A percentile compares a stretch with the other conserved stretches of the same genome.
Evolutionary conservation across 257 asterid genomes (phyloP).

Genomic region (Forsythia viridissima): DNA sequence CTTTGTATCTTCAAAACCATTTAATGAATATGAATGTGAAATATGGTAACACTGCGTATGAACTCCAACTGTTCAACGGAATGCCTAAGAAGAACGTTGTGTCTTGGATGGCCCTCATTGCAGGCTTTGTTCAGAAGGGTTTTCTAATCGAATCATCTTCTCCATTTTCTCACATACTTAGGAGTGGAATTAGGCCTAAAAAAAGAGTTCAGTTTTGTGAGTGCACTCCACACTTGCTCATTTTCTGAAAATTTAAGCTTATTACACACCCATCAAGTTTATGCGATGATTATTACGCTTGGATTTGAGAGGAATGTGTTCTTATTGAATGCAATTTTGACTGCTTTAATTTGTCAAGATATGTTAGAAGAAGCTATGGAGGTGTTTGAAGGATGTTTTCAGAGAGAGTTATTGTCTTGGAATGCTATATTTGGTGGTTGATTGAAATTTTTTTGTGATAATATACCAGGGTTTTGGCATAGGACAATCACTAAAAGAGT

Average conservation of each 20-base stretch:
- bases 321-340: constrained; percentile 55
- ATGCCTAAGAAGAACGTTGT: constrained; percentile 66
- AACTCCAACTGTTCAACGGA: constrained; percentile 60
- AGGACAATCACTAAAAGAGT: constrained; percentile 58
- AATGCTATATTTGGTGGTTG: constrained; percentile 66
- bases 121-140: constrained; percentile 66
- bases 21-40: constrained; percentile 52
- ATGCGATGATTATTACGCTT: constrained; percentile 48
- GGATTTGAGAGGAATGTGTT: constrained; percentile 61
- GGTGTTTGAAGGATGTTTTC: constrained; percentile 42
- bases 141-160: constrained; percentile 50
- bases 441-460: constrained; percentile 38
- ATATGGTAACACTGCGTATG: constrained; percentile 41
- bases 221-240: constrained; percentile 69
- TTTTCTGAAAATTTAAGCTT: constrained; percentile 40
- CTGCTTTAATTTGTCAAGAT: constrained; percentile 52
- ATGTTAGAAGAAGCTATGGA: constrained; percentile 49
- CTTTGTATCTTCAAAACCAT: constrained; percentile 53
- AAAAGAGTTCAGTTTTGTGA: constrained; percentile 61
- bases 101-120: constrained; percentile 71
- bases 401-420: constrained; percentile 68
- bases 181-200: constrained; percentile 46
- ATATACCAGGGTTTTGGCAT: constrained; percentile 48
- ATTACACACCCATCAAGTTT: constrained; percentile 50
- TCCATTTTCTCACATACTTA: constrained; percentile 51